Evolutionary conservation across 2,329 filamentous ascomycete species (phyloP), one percentile per base, ranked within the genome.

Genomic region (Botryotinia calthae): DNA sequence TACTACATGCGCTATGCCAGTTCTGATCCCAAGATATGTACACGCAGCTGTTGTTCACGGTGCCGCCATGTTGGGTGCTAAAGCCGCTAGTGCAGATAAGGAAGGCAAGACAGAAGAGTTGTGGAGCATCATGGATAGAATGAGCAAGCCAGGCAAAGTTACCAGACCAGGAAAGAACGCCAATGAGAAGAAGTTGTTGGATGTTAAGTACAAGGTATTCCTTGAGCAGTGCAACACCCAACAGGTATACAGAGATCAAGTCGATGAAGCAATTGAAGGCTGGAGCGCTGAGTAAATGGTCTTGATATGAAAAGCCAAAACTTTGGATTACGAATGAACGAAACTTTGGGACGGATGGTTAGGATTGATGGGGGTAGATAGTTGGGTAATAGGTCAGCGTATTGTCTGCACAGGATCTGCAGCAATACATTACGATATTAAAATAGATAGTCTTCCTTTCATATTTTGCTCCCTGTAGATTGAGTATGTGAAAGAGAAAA

Each of bases 21-120:
- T 99, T 31, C 85, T 98, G 54, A 97, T 98, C 72, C 96, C 96
- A 0, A 88, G 92, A 69, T 98, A 99, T 79, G 94, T 98, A 73
- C 93, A 97, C 80, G 95, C 95, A 1, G 96, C 96, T 9, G 96
- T 99, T 10, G 95, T 97, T 40, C 95, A 98, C 80, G 96, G 96
- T n/a, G 96, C 96, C 12, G 96, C 96, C 73, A 99, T 99, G 95
- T 87, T 99, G 37, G 96, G 96, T 56, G 96, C 94, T 73, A 98
- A 98, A 84, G 96, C 96, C n/a, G 96, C 95, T 10, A 96, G 92
- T 78, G 91, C 92, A 46, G 90, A 92, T 79, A 86, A 87, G 56
- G 87, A 92, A 16, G 93, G 93, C 62, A 90, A 91, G 79, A 95
- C 93, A 0, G 95, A 98, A 84, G 89, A 92, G 58, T 85, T 99